phyloP scores from a whole-genome alignment of 108 stramenopile species.

The Cylindrotheca closterium region DNA sequence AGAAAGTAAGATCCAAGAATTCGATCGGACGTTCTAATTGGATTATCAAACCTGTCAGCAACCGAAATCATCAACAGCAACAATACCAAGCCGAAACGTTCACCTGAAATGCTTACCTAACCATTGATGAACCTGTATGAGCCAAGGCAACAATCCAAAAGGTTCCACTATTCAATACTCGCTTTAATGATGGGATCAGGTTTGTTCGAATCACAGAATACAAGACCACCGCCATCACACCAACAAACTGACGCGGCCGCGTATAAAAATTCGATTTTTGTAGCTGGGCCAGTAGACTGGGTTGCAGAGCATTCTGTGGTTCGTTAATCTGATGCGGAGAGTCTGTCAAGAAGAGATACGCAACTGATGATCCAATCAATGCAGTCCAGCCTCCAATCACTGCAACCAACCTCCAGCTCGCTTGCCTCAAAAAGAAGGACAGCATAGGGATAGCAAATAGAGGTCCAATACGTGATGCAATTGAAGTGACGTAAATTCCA shows the following conservation, averaged over 20 bases:
- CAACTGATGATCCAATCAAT: conserved; percentile 43
- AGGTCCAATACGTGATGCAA: conserved; percentile 73
- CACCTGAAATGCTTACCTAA: not conserved
- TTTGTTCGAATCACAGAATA: conserved; percentile 27
- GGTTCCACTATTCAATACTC: conserved; percentile 55
- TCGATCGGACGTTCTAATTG: conserved; percentile 56
- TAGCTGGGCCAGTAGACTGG: conserved; percentile 14
- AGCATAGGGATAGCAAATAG: conserved; percentile 64
- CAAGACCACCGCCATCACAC: conserved; percentile 3
- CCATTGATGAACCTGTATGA: conserved; percentile 72
- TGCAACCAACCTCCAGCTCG: conserved; percentile 62
- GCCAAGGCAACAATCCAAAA: conserved; percentile 83
- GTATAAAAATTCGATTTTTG: not conserved
- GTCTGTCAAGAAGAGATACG: conserved; percentile 59
- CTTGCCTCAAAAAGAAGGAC: conserved; percentile 49
- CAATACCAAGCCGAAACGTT: not conserved
- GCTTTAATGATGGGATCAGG: conserved; percentile 59
- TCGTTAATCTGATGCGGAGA: conserved; percentile 61
- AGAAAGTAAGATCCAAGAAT: conserved; percentile 71
- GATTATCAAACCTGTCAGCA: no score
- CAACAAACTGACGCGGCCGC: conserved; percentile 8
- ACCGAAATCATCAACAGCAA: not conserved
- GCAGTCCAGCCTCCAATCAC: conserved; percentile 53
- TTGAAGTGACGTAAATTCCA: conserved; percentile 64
- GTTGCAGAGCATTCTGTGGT: conserved; percentile 76